Evolutionary conservation across 768 basidiomycete genomes (phyloP).

Genomic region (Amanita pseudoporphyria): DNA sequence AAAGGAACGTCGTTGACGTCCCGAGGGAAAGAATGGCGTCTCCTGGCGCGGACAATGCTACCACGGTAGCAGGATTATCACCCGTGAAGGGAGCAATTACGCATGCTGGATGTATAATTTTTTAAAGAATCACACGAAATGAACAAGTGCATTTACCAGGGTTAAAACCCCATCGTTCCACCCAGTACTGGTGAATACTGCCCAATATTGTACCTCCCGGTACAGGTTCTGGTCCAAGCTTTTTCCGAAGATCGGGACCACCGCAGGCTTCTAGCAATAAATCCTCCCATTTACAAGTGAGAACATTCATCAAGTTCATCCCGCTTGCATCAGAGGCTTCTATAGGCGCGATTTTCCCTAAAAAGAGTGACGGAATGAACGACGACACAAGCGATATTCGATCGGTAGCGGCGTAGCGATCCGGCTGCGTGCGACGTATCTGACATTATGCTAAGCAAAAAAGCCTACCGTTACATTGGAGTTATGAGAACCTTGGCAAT

Average conservation of each 20-base stretch:
- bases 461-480: background rate
- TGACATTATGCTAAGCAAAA: conserved; percentile 16
- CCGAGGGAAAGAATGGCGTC: conserved; percentile 83
- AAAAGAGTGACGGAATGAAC: conserved; percentile 75
- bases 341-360: conserved; percentile 68
- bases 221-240: conserved; percentile 73
- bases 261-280: conserved; percentile 57
- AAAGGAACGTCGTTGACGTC: conserved; percentile 80
- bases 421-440: conserved; percentile 47
- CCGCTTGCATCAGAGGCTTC: conserved; percentile 88
- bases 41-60: conserved; percentile 62
- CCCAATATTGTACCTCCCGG: conserved; percentile 62
- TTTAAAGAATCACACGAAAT: background rate
- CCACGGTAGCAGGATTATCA: conserved; percentile 82
- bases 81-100: conserved; percentile 80
- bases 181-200: conserved; percentile 59
- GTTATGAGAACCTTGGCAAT: conserved; percentile 50
- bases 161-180: conserved; percentile 65
- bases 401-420: conserved; percentile 47
- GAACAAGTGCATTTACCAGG: conserved; percentile 31
- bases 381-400: conserved; percentile 77
- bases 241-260: conserved; percentile 52
- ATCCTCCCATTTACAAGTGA: conserved; percentile 67
- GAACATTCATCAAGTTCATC: conserved; percentile 81
- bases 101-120: conserved; percentile 40